phyloP scores from a whole-genome alignment of 169 alveolate genomes.

The Cryptosporidium felis region DNA sequence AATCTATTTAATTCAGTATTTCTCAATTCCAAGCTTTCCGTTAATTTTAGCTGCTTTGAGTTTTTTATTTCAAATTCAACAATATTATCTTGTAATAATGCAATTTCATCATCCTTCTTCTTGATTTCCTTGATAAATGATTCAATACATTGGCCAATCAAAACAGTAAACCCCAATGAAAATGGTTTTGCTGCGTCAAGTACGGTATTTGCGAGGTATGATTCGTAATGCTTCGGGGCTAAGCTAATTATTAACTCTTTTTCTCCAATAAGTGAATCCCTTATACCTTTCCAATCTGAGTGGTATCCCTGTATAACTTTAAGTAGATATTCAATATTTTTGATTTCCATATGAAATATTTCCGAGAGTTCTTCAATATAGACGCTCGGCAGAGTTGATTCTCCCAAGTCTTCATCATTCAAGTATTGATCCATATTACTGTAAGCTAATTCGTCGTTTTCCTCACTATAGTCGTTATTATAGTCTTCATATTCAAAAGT shows the following conservation, averaged over 20 bases:
- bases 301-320: slow-evolving; percentile 32
- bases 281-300: slow-evolving; percentile 50
- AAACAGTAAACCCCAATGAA: slow-evolving; percentile 56
- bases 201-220: slow-evolving; percentile 7
- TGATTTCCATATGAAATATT: slow-evolving; percentile 48
- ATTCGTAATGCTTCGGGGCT: slow-evolving; percentile 23
- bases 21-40: slow-evolving; percentile 1
- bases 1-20: background rate
- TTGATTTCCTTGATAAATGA: slow-evolving; percentile 25
- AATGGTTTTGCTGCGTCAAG: background rate
- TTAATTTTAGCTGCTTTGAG: background rate
- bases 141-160: slow-evolving; percentile 31
- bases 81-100: slow-evolving; percentile 2
- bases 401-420: background rate
- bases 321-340: slow-evolving; percentile 4
- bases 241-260: slow-evolving; percentile 17
- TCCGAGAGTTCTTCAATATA: background rate
- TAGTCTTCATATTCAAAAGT: background rate
- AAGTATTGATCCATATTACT: background rate
- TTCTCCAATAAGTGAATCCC: slow-evolving; percentile 2
- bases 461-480: background rate
- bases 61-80: background rate
- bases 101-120: background rate
- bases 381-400: background rate
- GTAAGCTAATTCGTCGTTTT: background rate